Evolutionary conservation across 352 stramenopile species (phyloP).

Genomic region (Pythium rhizo-oryzae): DNA sequence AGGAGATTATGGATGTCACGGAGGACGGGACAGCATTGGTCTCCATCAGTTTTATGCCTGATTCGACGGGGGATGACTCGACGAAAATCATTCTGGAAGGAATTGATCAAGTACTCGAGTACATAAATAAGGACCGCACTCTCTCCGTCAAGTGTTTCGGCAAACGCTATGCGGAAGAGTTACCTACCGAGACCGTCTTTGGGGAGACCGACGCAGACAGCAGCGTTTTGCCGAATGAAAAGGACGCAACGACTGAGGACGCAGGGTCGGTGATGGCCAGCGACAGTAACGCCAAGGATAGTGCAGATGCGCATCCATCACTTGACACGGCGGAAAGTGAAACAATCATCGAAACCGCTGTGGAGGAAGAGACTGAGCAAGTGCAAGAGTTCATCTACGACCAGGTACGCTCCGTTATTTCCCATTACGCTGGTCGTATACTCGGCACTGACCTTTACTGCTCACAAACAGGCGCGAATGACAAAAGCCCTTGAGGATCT

Average conservation of each 20-base stretch:
- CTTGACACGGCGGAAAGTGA: not conserved
- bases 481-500: conserved; percentile 42
- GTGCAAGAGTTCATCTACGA: conserved; percentile 76
- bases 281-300: not conserved
- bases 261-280: no score
- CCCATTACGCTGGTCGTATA: not conserved
- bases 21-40: conserved; percentile 23
- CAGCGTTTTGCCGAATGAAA: not conserved
- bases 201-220: conserved; percentile 26
- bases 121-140: conserved; percentile 50
- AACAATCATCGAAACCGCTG: not conserved
- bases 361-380: conserved; percentile 15
- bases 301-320: not conserved
- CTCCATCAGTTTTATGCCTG: conserved; percentile 33
- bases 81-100: conserved; percentile 26
- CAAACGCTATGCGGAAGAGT: conserved; percentile 51
- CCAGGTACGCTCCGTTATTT: conserved; percentile 46
- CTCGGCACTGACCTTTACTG: no score
- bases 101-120: conserved; percentile 56
- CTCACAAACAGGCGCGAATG: conserved; percentile 44
- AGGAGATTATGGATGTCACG: conserved; percentile 37
- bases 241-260: not conserved
- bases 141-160: conserved; percentile 76
- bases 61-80: conserved; percentile 1
- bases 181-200: conserved; percentile 43